Evolutionary conservation across 73 alveolate species (phyloP).

Genomic region (Uronychia setigera): DNA sequence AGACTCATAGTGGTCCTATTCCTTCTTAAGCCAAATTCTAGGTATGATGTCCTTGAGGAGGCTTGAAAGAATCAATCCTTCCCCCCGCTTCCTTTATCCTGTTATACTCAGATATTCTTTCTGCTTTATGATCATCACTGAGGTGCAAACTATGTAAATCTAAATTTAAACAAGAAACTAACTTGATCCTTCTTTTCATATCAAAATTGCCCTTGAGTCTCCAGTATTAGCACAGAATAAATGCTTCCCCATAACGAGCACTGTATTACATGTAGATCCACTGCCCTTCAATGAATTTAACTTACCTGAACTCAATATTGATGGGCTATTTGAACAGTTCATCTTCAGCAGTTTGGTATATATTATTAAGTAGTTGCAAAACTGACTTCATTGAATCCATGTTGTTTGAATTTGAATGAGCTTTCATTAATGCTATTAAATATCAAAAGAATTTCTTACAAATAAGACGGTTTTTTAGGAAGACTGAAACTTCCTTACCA

Average conservation of each 20-base stretch:
- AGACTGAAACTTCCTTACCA: slow-evolving; percentile 71
- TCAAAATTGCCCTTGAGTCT: slow-evolving; percentile 39
- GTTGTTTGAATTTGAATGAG: not conserved
- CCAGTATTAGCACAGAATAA: slow-evolving; percentile 49
- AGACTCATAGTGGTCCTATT: slow-evolving; percentile 43
- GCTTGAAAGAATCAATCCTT: slow-evolving; percentile 30
- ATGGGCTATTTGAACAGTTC: not conserved
- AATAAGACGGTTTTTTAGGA: slow-evolving; percentile 45
- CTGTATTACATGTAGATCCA: slow-evolving; percentile 42
- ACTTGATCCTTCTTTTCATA: slow-evolving; percentile 12
- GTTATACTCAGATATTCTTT: slow-evolving; percentile 21
- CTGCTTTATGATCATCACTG: slow-evolving; percentile 52
- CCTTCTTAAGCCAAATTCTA: too few relatives aligned
- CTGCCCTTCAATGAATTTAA: not conserved
- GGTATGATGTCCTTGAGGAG: too few relatives aligned
- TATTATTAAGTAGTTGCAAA: not conserved
- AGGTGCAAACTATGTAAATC: not conserved
- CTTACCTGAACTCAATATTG: not conserved
- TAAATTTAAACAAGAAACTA: too few relatives aligned
- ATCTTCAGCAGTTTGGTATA: not conserved
- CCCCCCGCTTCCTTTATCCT: slow-evolving; percentile 26
- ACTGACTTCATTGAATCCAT: not conserved
- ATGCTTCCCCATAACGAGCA: slow-evolving; percentile 12
- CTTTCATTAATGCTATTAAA: not conserved
- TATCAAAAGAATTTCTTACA: slow-evolving; percentile 2